These are phyloP conservation scores for Trypethelium eluteriae DNA, from an alignment of 495 filamentous ascomycete species.

Conservation along the genomic window DNA sequence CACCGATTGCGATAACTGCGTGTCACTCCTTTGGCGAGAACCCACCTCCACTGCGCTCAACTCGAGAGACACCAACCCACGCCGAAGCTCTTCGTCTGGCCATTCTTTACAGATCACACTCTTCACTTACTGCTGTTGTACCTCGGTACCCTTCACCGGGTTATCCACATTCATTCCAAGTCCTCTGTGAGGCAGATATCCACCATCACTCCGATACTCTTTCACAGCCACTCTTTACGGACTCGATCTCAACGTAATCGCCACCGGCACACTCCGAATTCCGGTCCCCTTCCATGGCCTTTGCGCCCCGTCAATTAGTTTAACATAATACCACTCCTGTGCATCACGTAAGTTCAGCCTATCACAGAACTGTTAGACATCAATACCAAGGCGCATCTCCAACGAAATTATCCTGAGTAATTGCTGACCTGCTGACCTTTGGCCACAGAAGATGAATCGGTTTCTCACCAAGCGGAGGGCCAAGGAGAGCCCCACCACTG, in stretches of 20 bases:
- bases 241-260: no score
- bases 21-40: not conserved
- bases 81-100: not conserved
- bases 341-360: not conserved
- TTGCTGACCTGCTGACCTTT: not conserved
- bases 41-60: not conserved
- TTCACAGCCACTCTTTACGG: not conserved
- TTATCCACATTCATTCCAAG: conserved; percentile 1
- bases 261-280: not conserved
- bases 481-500: conserved; percentile 18
- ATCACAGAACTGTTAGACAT: no score
- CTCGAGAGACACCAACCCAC: not conserved
- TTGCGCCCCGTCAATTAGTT: not conserved
- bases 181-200: conserved; percentile 4
- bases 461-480: conserved; percentile 35
- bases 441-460: conserved; percentile 32
- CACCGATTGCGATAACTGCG: not conserved
- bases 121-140: not conserved
- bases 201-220: not conserved
- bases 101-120: not conserved
- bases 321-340: not conserved
- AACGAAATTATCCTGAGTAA: no score
- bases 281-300: not conserved
- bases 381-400: not conserved
- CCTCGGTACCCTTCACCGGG: not conserved